Evolutionary conservation across 23 red algal genomes (phyloP), one percentile per base, ranked within the genome.

Genomic region (Pyropia haitanensis): DNA sequence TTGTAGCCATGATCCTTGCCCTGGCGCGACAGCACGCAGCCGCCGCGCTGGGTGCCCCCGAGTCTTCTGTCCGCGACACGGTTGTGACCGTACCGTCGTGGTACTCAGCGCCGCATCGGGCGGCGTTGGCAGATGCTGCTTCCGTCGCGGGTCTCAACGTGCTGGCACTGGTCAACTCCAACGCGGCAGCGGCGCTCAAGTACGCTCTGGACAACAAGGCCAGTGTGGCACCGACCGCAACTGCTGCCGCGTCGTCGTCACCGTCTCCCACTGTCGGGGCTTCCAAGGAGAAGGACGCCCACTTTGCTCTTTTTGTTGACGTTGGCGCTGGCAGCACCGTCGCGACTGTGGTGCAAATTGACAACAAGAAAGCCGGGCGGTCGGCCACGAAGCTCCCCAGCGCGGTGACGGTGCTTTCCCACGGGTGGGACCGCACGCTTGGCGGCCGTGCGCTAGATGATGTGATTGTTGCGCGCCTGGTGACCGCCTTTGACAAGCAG

Each of bases 21-120:
- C 78, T 76, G 67, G 81, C 75, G 0, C 59, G 50, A 33, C 18
- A 60, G 26, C 69, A 72, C 23, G 71, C 80, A 15, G 71, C 59
- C 29, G 65, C 78, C 27, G 46, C 50, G 19, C 53, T 74, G 13
- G 88, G 71, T 17, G 76, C 72, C 49, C 39, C 39, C 39, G 39
- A 46, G 39, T 66, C 74, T 14, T 1, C 55, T 64, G 88, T 82
- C 9, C 72, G 72, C 65, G 90, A 95, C 62, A 62, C 77, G 8
- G 94, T 80, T 16, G 52, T 98, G 23, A 86, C 85, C 19, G 85
- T 98, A 15, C 94, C 94, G 5, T 5, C 75, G 12, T 98, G 94
- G 94, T 91, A 75, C 55, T 55, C 71, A 32, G 51, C 73, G 15
- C 39, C 74, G 12, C 72, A 90, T 20, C 77, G 86, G 23, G 58